Evolutionary conservation across 176 grass and related monocot genomes (phyloP).

Genomic region (Echinochloa phyllopogon): DNA sequence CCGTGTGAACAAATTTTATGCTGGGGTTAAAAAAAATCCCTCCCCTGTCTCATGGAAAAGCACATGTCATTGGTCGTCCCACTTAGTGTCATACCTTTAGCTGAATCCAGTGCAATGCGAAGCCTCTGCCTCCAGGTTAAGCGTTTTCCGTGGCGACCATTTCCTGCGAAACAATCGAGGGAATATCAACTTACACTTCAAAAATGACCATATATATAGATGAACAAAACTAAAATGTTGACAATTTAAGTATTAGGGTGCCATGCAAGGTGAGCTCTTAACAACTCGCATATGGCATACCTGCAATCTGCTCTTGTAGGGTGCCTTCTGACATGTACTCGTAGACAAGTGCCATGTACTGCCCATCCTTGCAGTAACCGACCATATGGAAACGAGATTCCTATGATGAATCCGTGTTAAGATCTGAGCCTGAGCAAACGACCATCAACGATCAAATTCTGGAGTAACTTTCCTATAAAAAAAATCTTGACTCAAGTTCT

Average conservation of each 20-base stretch:
- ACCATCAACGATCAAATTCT: background rate
- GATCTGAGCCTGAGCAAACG: conserved; percentile 48
- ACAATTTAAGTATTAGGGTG: background rate
- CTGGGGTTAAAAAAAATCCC: too few species aligned
- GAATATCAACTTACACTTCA: background rate
- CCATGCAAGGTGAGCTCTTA: background rate
- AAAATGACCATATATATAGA: background rate
- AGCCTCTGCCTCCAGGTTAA: conserved; percentile 60
- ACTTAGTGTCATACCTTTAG: conserved; percentile 35
- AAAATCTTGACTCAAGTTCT: background rate
- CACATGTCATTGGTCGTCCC: too few species aligned
- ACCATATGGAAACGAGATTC: conserved; percentile 60
- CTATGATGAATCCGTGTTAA: conserved; percentile 69
- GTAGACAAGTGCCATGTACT: conserved; percentile 58
- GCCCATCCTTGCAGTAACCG: conserved; percentile 68
- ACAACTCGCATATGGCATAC: background rate
- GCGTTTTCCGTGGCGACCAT: background rate
- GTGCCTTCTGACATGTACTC: conserved; percentile 74
- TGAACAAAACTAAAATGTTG: background rate
- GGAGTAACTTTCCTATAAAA: background rate
- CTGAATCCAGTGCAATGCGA: conserved; percentile 48
- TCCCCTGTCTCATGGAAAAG: too few species aligned
- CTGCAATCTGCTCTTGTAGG: conserved; percentile 40
- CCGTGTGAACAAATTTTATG: too few species aligned
- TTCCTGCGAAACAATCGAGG: conserved; percentile 28